Conservation (phyloP, 179 eudicot genomes). For the Corrigiola litoralis region DNA sequence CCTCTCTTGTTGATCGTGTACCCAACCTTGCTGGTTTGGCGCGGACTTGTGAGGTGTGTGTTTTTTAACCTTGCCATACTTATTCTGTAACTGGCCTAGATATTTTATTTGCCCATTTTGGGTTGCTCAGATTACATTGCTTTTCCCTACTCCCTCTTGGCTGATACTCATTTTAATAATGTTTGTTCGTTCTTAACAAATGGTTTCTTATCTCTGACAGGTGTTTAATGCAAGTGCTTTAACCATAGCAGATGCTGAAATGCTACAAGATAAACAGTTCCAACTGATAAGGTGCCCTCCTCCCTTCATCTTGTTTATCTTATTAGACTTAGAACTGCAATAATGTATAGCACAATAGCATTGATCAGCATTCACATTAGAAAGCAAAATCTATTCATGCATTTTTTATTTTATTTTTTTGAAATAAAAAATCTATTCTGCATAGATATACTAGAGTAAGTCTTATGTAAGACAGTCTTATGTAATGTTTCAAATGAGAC, state of each 20-base stretch:
- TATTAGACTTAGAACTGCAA: no score
- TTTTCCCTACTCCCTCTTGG: not conserved
- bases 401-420: no score
- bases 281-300: constrained; percentile 77
- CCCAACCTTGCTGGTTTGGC: constrained; percentile 98
- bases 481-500: no score
- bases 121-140: not conserved
- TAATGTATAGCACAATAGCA: no score
- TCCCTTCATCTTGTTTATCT: not conserved
- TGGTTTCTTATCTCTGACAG: constrained; percentile 31
- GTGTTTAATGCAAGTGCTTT: constrained; percentile 84
- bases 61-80: not conserved
- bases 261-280: constrained; percentile 84
- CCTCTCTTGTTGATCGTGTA: constrained; percentile 88
- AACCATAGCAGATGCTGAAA: constrained; percentile 61
- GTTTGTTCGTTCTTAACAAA: constrained; percentile 3
- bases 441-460: no score
- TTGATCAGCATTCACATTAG: no score
- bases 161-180: constrained; percentile 5
- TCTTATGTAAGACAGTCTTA: no score
- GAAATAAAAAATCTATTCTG: no score
- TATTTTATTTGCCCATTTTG: not conserved
- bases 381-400: no score
- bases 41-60: constrained; percentile 88
- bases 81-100: not conserved